Evolutionary conservation across 1,139 yeast species (phyloP), one percentile per base, ranked within the genome.

Genomic region (Torulaspora pretoriensis): DNA sequence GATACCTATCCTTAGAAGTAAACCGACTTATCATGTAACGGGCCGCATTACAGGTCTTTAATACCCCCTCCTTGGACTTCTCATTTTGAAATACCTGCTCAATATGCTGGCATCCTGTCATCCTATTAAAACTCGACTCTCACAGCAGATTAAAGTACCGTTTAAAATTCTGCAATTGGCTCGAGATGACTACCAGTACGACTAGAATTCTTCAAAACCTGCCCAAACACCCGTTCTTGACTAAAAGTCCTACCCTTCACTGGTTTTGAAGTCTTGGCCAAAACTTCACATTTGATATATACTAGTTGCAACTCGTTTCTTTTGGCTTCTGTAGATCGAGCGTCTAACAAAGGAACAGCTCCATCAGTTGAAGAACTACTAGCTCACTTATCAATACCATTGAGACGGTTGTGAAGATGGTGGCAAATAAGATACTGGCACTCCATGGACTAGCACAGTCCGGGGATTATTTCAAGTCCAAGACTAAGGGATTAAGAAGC

Each of bases 401-500:
- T 5, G 27, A 3, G 26, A 23, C 9, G 22, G 19, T 9, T 19
- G 9, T 28, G 13, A 8, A 19, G 27, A 58, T 58, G 62, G 57
- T 58, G 62, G 28, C 43, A 2, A 53, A 48, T 37, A 71, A 68
- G 48, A 63, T 77, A 25, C 63, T 77, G n/a, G 75, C 77, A 66
- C 61, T 77, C 13, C 82, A 77, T 52, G 82, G 82, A 2, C 72
- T 71, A 51, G 77, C 77, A 5, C 92, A 88, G 65, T 81, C 79
- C 45, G 95, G 90, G 1, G 72, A 77, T n/a, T 70, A 80, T 3
- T 81, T 86, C 57, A 78, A 85, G 2, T 80, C 79, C 27, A 88
- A 88, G 60, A 78, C 95, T 0, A 78, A 88, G 3, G 92, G 84
- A 0, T 68, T 89, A 13, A 69, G 95, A 17, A 80, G 81, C 54